Conservation (phyloP, 305 asterid genomes). For the Fraxinus sp. region DNA sequence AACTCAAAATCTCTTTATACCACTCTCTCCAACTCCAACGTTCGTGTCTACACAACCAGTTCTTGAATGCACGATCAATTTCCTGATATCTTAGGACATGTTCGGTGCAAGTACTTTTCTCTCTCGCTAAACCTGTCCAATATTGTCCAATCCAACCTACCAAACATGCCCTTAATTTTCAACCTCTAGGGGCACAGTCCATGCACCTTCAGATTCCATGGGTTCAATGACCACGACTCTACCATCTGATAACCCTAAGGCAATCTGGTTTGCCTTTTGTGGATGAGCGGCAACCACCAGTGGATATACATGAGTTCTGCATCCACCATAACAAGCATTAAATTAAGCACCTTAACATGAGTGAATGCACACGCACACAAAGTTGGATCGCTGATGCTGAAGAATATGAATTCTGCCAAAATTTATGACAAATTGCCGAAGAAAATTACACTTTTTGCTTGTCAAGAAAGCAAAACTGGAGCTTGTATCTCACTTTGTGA, state of each 20-base stretch:
- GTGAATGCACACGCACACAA: neutral
- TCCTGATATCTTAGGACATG: neutral
- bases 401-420: neutral
- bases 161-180: conserved; percentile 11
- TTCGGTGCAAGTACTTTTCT: neutral
- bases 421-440: neutral
- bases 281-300: conserved; percentile 70
- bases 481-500: neutral
- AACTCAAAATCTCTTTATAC: neutral
- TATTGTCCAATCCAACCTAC: neutral
- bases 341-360: neutral
- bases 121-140: neutral
- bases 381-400: neutral
- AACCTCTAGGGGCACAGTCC: conserved; percentile 31
- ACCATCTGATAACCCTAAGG: conserved; percentile 63
- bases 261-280: conserved; percentile 54
- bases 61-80: neutral
- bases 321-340: conserved; percentile 13
- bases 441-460: neutral
- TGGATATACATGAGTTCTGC: conserved; percentile 45
- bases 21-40: neutral
- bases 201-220: conserved; percentile 35
- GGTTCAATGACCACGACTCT: conserved; percentile 62
- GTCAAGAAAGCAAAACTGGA: neutral
- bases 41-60: neutral